These are phyloP conservation scores for Botrytis cinerea DNA, from an alignment of 2,329 filamentous ascomycete genomes.

Conservation along the genomic window DNA sequence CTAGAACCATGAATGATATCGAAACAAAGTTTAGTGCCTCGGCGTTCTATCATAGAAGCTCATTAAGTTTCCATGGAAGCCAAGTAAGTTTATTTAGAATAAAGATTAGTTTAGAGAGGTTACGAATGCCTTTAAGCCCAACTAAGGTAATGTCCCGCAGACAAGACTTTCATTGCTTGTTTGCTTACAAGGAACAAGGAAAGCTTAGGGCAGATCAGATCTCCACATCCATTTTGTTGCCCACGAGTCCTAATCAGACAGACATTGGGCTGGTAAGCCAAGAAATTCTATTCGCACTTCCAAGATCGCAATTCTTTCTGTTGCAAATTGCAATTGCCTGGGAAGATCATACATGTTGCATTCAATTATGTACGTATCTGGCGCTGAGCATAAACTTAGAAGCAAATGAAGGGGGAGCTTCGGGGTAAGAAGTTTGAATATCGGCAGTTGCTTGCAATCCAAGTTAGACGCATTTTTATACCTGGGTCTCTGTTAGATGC, in stretches of 20 bases:
- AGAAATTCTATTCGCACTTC: conserved; percentile 15
- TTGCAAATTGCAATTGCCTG: neutral
- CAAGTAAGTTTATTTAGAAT: conserved; percentile 2
- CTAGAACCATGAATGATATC: neutral
- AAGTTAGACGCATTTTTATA: neutral
- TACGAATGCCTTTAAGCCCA: conserved; percentile 9
- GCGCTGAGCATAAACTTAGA: neutral
- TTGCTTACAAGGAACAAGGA: neutral
- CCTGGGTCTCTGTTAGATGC: neutral
- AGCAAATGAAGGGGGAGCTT: conserved; percentile 4
- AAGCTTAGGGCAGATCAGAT: conserved; percentile 23
- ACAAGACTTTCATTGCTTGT: conserved; percentile 12
- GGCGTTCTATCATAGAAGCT: neutral
- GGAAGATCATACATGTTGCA: neutral
- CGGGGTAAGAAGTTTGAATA: neutral
- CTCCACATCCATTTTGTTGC: conserved; percentile 13
- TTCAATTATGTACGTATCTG: neutral
- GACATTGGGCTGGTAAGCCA: neutral
- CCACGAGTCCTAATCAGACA: conserved; percentile 15
- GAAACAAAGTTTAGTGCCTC: conserved; percentile 12
- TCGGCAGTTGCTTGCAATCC: conserved; percentile 1
- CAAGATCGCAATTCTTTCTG: neutral
- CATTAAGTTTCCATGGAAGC: neutral
- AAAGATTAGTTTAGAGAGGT: neutral
- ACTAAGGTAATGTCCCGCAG: neutral